Conservation (phyloP, 139 green algal genomes). For the Pedinophyceae sp. region DNA sequence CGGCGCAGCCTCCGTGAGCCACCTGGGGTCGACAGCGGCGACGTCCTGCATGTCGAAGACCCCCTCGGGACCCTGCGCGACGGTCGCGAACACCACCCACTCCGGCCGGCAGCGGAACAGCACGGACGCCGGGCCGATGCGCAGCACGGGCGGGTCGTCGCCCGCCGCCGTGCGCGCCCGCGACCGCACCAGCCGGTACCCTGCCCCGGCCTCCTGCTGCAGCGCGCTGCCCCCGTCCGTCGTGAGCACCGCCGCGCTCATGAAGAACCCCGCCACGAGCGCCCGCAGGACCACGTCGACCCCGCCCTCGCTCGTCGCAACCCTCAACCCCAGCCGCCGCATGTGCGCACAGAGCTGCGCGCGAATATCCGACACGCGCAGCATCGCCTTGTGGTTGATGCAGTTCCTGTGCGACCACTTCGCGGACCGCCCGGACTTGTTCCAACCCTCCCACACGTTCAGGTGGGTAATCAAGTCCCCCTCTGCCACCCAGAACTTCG, state of each 20-base stretch:
- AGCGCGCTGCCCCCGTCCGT: not conserved
- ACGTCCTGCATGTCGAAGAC: constrained; percentile 63
- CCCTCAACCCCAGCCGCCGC: not conserved
- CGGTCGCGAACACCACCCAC: constrained; percentile 24
- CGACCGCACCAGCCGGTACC: constrained; percentile 38
- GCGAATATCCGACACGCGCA: constrained; percentile 46
- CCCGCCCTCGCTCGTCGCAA: not conserved
- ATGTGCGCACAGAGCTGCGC: constrained; percentile 10
- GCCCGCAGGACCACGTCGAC: not conserved
- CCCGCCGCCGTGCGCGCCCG: constrained; percentile 6
- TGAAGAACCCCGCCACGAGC: constrained; percentile 37
- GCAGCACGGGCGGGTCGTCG: constrained; percentile 18
- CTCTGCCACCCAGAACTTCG: constrained; percentile 53
- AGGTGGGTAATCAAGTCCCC: constrained; percentile 53
- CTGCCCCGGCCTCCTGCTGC: not conserved
- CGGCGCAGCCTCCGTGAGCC: constrained; percentile 50
- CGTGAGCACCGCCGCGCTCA: constrained; percentile 29
- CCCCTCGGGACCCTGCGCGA: too few relatives aligned
- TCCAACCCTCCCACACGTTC: constrained; percentile 68
- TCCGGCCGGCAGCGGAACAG: constrained; percentile 31
- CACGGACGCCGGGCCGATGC: constrained; percentile 36
- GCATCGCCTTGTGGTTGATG: constrained; percentile 50
- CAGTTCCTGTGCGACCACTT: constrained; percentile 19
- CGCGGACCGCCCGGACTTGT: constrained; percentile 17
- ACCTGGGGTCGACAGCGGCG: constrained; percentile 37